A percentile compares a stretch with the other conserved stretches of the same genome.
phyloP scores from a whole-genome alignment of 371 early-diverging fungal species.

The Cokeromyces recurvatus region DNA sequence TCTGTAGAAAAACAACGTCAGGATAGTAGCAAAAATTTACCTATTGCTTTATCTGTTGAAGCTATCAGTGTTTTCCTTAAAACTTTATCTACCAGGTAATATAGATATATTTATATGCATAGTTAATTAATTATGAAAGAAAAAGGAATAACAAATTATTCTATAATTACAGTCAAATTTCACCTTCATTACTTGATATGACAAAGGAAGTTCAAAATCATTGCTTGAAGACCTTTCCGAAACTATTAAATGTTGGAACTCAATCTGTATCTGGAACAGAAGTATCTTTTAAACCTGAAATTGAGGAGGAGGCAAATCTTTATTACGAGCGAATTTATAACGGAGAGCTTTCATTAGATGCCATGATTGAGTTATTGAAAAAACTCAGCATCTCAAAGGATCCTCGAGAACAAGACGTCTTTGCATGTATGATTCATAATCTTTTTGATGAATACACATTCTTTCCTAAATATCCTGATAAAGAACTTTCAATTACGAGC shows the following conservation, averaged over 20 bases:
- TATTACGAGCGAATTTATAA: slow-evolving; percentile 77
- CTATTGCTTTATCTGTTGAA: slow-evolving; percentile 60
- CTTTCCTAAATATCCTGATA: slow-evolving; percentile 91
- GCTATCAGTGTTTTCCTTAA: slow-evolving; percentile 63
- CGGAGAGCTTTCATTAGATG: slow-evolving; percentile 63
- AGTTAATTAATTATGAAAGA: background rate
- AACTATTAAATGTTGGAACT: slow-evolving; percentile 40
- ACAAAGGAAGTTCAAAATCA: slow-evolving; percentile 58
- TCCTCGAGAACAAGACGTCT: slow-evolving; percentile 68
- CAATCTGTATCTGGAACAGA: slow-evolving; percentile 28
- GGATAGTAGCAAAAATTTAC: background rate
- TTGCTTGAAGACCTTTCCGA: slow-evolving; percentile 61
- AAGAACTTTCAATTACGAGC: slow-evolving; percentile 82
- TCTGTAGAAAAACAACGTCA: slow-evolving; percentile 22
- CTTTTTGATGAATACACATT: slow-evolving; percentile 93
- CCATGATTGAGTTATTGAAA: slow-evolving; percentile 70
- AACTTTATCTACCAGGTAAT: slow-evolving; percentile 23
- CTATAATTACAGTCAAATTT: too few relatives aligned
- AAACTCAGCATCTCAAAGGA: slow-evolving; percentile 61
- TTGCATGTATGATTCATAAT: slow-evolving; percentile 77
- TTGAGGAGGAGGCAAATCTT: slow-evolving; percentile 74
- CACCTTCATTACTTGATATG: slow-evolving; percentile 54
- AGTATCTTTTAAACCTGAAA: slow-evolving; percentile 35
- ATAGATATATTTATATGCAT: background rate
- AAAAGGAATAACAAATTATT: too few relatives aligned